Evolutionary conservation across 208 protist genomes (phyloP).

Genomic region (Wallacemonas sp.): DNA sequence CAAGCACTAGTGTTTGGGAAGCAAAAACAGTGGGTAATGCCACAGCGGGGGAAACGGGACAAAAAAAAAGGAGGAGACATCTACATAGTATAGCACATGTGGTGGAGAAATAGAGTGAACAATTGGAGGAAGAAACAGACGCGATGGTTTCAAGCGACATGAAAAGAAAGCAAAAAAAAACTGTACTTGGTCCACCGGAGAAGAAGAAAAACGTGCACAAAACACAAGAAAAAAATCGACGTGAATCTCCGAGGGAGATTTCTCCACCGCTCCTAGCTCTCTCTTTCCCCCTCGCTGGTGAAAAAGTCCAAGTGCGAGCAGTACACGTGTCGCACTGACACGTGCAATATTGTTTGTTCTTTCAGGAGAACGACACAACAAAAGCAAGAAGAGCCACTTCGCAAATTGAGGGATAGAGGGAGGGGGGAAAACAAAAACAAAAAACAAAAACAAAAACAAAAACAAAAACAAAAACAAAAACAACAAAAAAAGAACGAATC

Average conservation of each 20-base stretch:
- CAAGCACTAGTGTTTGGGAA: too few relatives aligned
- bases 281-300: too few relatives aligned
- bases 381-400: too few relatives aligned
- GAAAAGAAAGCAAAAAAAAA: conserved; percentile 20
- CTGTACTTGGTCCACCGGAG: too few relatives aligned
- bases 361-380: too few relatives aligned
- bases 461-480: conserved; percentile 15
- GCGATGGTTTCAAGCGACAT: not conserved
- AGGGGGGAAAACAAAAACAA: conserved; percentile 13
- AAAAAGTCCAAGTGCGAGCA: too few relatives aligned
- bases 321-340: too few relatives aligned
- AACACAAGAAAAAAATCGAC: not conserved
- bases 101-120: conserved; percentile 10
- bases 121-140: conserved; percentile 6
- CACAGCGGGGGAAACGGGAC: not conserved
- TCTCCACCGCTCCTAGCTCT: too few relatives aligned
- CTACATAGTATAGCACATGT: too few relatives aligned
- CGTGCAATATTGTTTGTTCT: too few relatives aligned
- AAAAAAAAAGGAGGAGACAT: conserved; percentile 8
- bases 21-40: too few relatives aligned
- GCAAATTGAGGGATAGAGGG: not conserved
- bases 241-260: too few relatives aligned
- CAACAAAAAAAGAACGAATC: conserved; percentile 1
- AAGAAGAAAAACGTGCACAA: not conserved
- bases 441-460: conserved; percentile 5